Conservation (phyloP, 2,329 filamentous ascomycete genomes). For the Falciphora oryzae region DNA sequence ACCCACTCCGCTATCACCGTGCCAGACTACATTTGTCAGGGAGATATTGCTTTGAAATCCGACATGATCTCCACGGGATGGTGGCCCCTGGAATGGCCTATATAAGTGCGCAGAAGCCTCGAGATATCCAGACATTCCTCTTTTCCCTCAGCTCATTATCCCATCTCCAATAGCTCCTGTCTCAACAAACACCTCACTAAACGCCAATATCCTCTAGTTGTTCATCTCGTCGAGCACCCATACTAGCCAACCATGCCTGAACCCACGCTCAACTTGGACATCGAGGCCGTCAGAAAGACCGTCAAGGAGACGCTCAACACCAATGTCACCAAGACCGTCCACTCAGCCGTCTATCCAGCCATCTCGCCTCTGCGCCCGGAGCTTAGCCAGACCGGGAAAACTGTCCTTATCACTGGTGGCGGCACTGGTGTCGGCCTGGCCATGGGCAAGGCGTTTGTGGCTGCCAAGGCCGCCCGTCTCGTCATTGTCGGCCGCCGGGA, state of each 20-base stretch:
- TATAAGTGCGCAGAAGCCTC: no score
- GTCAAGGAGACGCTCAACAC: neutral
- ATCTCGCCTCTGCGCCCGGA: constrained; percentile 16
- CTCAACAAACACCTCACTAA: no score
- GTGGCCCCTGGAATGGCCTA: no score
- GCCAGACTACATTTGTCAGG: no score
- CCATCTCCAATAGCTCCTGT: no score
- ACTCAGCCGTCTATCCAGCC: neutral
- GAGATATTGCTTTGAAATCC: no score
- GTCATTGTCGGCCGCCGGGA: constrained; percentile 13
- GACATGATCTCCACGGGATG: no score
- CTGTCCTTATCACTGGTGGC: constrained; percentile 18
- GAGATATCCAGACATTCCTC: no score
- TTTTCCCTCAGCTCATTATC: no score
- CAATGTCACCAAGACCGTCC: constrained; percentile 9
- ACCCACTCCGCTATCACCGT: no score
- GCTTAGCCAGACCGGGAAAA: constrained; percentile 21
- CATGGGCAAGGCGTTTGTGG: constrained; percentile 13
- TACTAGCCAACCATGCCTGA: neutral
- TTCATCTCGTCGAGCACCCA: no score
- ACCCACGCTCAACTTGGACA: neutral
- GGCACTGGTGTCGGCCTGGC: constrained; percentile 14
- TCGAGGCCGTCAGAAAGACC: neutral
- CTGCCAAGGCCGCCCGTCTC: constrained; percentile 10
- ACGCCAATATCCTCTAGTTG: neutral